Base-by-base conservation (phyloP, 139 green algal species). In the Zygnema circumcarinatum region DNA sequence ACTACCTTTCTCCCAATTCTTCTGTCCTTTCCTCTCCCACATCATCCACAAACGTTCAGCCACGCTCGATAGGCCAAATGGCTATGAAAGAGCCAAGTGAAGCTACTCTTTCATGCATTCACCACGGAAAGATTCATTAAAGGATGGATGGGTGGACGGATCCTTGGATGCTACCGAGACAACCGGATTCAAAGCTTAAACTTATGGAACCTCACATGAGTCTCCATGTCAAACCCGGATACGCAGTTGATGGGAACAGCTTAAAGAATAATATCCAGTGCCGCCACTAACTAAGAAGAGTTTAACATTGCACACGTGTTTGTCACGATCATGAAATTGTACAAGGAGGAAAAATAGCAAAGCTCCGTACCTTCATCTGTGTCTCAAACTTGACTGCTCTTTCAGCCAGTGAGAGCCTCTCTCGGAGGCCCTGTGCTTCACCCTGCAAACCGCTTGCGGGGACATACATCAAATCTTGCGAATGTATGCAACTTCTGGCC, bases 341-440 rank as follows among this genome's bases (percentile, higher is more conserved):
- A 62, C 7, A 62, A 62, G 16, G 47, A 16, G 47, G 16, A 62
- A 16, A 62, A 62, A 62, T 16, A 62, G 47, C 47, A 62, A 7
- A 62, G 16, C 16, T 16, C 47, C 47, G 16, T 62, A 87, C 81
- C 81, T 87, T 87, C 67, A 87, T 79, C 11, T 40, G 25, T 22
- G 62, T 35, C 52, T 87, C 81, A 35, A 69, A 87, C 67, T 81
- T 79, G 1, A 35, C 33, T 35, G 67, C 67, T 33, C 67, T 42
- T 53, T 81, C 81, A 2, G 81, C 81, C 2, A 62, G 35, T 35
- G 54, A 42, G 68, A 87, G n/a, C 62, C 75, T 87, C 33, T 87
- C 81, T 35, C 40, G 54, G 11, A 87, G 67, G 31, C 56, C 36
- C 22, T 87, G 31, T 31, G 67, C 67, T 74, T 87, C 54, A 42